phyloP scores from a whole-genome alignment of 1,139 yeast genomes.

The Wickerhamomyces sp. region DNA sequence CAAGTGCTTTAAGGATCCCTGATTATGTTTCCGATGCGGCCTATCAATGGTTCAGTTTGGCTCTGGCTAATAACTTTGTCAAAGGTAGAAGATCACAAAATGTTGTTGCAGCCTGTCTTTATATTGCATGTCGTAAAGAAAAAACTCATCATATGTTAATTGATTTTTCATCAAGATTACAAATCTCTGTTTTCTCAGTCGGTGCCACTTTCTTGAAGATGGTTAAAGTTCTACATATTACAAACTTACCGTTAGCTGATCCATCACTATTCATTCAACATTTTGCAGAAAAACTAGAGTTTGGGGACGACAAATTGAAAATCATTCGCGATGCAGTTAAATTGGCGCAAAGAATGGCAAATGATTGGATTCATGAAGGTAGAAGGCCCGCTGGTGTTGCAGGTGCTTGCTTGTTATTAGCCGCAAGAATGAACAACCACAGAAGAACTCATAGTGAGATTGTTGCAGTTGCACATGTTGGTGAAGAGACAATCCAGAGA shows the following conservation, averaged over 20 bases:
- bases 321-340: constrained; percentile 85
- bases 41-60: constrained; percentile 81
- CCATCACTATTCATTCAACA: constrained; percentile 92
- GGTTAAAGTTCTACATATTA: constrained; percentile 75
- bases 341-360: constrained; percentile 84
- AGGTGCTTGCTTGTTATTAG: constrained; percentile 89
- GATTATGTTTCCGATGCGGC: constrained; percentile 86
- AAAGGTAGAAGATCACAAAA: constrained; percentile 94
- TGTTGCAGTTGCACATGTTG: constrained; percentile 93
- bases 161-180: constrained; percentile 86
- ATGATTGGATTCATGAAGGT: constrained; percentile 95
- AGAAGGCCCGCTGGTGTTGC: constrained; percentile 98
- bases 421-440: constrained; percentile 94
- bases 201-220: constrained; percentile 94
- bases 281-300: constrained; percentile 81
- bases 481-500: constrained; percentile 87
- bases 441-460: constrained; percentile 90
- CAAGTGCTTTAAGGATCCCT: constrained; percentile 71
- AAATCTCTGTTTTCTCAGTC: constrained; percentile 85
- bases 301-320: constrained; percentile 64
- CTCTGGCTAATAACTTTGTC: constrained; percentile 81
- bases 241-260: constrained; percentile 79
- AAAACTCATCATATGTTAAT: constrained; percentile 92
- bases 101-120: constrained; percentile 90
- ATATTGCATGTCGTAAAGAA: constrained; percentile 89